Percentiles rank a stretch among this genome's conserved stretches.
phyloP scores from a whole-genome alignment of 108 stramenopile genomes.

The Cylindrotheca fusiformis region DNA sequence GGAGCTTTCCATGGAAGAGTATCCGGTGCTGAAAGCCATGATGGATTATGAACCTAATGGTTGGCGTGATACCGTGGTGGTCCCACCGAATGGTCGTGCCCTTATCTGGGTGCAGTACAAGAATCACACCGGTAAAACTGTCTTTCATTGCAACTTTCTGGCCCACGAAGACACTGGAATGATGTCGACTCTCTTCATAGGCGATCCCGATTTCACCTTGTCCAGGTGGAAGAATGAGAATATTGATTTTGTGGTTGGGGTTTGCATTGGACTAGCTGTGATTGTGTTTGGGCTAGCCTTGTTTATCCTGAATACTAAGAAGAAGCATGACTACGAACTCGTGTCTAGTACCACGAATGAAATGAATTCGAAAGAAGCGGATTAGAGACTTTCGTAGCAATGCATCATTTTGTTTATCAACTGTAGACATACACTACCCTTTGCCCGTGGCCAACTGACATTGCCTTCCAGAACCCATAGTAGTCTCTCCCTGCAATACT shows the following conservation, averaged over 20 bases:
- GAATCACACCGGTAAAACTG: constrained; percentile 50
- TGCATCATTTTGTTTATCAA: too few species aligned
- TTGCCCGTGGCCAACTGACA: too few species aligned
- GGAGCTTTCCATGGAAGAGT: constrained; percentile 32
- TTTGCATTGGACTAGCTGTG: neutral
- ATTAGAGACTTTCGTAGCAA: too few species aligned
- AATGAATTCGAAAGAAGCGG: too few species aligned
- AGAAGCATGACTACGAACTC: too few species aligned
- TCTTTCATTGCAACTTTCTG: constrained; percentile 56
- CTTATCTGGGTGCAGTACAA: constrained; percentile 42
- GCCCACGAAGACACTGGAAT: constrained; percentile 62
- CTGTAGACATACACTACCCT: too few species aligned
- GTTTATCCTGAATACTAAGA: too few species aligned
- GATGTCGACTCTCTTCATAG: constrained; percentile 50
- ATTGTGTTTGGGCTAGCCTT: neutral
- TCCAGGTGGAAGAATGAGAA: constrained; percentile 1
- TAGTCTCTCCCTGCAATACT: too few species aligned
- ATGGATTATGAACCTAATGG: constrained; percentile 24
- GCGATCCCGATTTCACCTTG: constrained; percentile 15
- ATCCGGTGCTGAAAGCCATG: constrained; percentile 32
- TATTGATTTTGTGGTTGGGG: neutral
- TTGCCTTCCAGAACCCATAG: too few species aligned
- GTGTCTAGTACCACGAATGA: too few species aligned
- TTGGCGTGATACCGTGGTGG: constrained; percentile 47
- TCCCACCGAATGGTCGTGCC: constrained; percentile 46